phyloP scores from a whole-genome alignment of 192 early-diverging fungal species.

The Linderina pennispora region DNA sequence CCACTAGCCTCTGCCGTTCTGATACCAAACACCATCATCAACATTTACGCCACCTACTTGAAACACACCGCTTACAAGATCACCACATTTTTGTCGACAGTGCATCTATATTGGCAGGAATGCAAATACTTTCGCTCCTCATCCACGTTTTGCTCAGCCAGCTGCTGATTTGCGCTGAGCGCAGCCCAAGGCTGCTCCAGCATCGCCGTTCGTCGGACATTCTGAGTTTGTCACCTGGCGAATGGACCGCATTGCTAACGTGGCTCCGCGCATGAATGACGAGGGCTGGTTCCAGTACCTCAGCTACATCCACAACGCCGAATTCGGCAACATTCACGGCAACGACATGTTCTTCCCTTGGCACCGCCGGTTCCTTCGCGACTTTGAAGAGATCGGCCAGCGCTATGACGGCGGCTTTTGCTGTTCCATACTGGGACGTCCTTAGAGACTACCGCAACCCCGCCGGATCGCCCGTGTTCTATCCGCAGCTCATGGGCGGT shows the following conservation, averaged over 20 bases:
- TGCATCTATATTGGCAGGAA: no score
- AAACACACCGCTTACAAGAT: no score
- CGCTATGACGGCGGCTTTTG: conserved; percentile 38
- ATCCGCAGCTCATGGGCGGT: conserved; percentile 25
- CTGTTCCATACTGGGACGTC: conserved; percentile 60
- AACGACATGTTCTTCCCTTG: conserved; percentile 50
- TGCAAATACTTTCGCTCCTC: no score
- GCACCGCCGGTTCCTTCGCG: conserved; percentile 49
- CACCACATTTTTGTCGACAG: no score
- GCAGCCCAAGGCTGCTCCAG: conserved; percentile 29
- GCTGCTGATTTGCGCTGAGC: conserved; percentile 10
- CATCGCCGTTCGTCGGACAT: conserved; percentile 31
- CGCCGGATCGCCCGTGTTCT: conserved; percentile 32
- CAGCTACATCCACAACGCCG: conserved; percentile 32
- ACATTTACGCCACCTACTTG: no score
- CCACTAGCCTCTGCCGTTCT: no score
- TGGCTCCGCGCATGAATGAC: conserved; percentile 29
- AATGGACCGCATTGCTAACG: conserved; percentile 31
- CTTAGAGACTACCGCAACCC: conserved; percentile 45
- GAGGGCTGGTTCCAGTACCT: conserved; percentile 43
- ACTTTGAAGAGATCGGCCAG: conserved; percentile 49
- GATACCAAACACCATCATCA: no score
- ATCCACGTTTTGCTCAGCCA: conserved; percentile 3
- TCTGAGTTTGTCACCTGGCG: conserved; percentile 22
- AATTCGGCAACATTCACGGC: conserved; percentile 45